Percentiles rank a stretch among this genome's conserved stretches.
Evolutionary conservation across 345 rosid genomes (phyloP).

Genomic region (Gossypium australe): DNA sequence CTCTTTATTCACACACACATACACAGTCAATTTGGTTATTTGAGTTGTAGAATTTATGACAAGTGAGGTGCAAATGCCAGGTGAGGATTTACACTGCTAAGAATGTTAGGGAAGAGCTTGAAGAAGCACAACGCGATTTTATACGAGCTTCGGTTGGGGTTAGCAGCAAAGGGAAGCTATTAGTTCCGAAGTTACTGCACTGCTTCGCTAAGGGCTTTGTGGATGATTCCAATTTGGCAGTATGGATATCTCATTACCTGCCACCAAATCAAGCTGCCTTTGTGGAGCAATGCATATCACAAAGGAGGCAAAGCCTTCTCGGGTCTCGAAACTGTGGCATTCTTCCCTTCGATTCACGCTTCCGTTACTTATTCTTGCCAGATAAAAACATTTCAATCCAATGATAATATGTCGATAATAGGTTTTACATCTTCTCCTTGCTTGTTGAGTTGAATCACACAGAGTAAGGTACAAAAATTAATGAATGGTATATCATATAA

Average conservation of each 20-base stretch:
- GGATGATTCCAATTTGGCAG: constrained; percentile 63
- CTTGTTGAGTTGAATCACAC: background rate
- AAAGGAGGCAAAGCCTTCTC: constrained; percentile 61
- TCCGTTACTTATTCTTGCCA: constrained; percentile 75
- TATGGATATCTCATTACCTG: constrained; percentile 82
- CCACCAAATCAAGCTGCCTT: constrained; percentile 69
- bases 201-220: constrained; percentile 66
- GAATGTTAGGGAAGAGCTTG: constrained; percentile 65
- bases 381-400: constrained; percentile 20
- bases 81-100: constrained; percentile 66
- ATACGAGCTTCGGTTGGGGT: constrained; percentile 77
- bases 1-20: background rate
- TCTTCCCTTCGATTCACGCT: constrained; percentile 70
- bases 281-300: constrained; percentile 73
- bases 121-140: constrained; percentile 75
- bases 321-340: constrained; percentile 70
- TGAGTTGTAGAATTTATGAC: background rate
- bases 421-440: background rate
- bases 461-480: background rate
- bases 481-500: background rate
- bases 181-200: constrained; percentile 81
- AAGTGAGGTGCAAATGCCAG: constrained; percentile 32
- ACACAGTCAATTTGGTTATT: background rate
- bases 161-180: constrained; percentile 74
- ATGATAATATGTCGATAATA: constrained; percentile 12